Evolutionary conservation across 441 rosid species (phyloP).

Genomic region (Euphorbia schlechtendalii): DNA sequence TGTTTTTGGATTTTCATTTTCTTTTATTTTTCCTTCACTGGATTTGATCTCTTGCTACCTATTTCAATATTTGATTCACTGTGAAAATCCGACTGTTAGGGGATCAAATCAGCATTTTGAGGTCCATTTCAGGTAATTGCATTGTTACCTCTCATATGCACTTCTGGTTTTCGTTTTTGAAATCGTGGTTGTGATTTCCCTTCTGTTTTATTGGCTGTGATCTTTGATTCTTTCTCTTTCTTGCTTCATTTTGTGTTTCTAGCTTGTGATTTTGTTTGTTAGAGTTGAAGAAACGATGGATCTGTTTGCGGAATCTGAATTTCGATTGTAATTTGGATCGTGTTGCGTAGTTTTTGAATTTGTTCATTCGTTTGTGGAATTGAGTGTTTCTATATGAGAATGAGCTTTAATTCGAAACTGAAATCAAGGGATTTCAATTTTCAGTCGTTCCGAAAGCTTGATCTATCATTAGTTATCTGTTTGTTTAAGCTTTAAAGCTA

Average conservation of each 20-base stretch:
- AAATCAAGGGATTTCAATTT: not conserved
- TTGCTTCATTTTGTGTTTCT: not conserved
- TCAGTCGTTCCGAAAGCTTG: not conserved
- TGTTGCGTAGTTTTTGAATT: not conserved
- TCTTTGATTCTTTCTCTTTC: not conserved
- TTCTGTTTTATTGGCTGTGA: slow-evolving; percentile 1
- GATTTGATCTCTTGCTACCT: not conserved
- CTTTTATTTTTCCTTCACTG: not conserved
- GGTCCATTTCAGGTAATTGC: slow-evolving; percentile 2
- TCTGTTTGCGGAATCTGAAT: slow-evolving; percentile 15
- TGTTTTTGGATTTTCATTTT: not conserved
- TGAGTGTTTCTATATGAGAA: not conserved
- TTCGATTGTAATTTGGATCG: not conserved
- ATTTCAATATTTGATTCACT: slow-evolving; percentile 6
- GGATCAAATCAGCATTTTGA: not conserved
- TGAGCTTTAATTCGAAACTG: not conserved
- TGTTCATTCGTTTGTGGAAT: not conserved
- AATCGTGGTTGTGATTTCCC: not conserved
- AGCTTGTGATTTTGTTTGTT: slow-evolving; percentile 3
- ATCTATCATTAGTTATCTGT: slow-evolving; percentile 1
- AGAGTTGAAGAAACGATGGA: slow-evolving; percentile 18
- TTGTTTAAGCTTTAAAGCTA: not conserved
- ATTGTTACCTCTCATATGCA: not conserved
- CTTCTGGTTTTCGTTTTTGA: not conserved
- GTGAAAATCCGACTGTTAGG: not conserved